Evolutionary conservation across 257 asterid genomes (phyloP), one percentile per base, ranked within the genome.

Genomic region (Ilex asprella): DNA sequence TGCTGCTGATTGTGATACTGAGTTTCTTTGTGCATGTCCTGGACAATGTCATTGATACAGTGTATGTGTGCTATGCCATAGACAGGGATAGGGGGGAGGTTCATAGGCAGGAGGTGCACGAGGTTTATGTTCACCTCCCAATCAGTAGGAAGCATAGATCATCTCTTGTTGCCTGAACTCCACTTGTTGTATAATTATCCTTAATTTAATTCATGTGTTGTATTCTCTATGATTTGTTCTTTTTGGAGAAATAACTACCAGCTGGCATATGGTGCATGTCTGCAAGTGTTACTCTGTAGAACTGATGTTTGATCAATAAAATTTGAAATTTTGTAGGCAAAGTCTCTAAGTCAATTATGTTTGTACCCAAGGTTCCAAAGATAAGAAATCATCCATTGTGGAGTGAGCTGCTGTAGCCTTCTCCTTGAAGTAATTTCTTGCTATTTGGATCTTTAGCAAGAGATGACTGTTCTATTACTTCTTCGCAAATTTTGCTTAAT

Each of bases 11-110:
- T 1, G 72, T 87, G 65, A 68, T 93, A 52, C 70, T 93, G 56
- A 87, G 95, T 16, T 84, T 60, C 77, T 83, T 89, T n/a, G 91
- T 89, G 63, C 94, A 79, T 43, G 82, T 87, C 52, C 50, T 93
- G 77, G 99, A 93, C 66, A 77, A 85, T 32, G 96, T 85, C 5
- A 82, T 93, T 0, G 97, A 93, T 27, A 81, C 97, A 0, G 82
- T 93, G 56, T 93, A 93, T 11, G 87, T 93, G 41, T 93, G 99
- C 76, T 93, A 93, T 7, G 97, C 96, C 3, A 71, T 93, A 39
- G 99, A 93, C 76, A 70, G 92, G 62, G 97, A 93, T 67, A 76
- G 82, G 58, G 99, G 96, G 5, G 97, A 93, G 75, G 97, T 87
- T 30, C 79, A 76, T 59, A 89, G 87, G 65, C 95, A 83, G 67